Evolutionary conservation across 257 asterid genomes (phyloP).

Genomic region (Parsonsia alboflavescens): DNA sequence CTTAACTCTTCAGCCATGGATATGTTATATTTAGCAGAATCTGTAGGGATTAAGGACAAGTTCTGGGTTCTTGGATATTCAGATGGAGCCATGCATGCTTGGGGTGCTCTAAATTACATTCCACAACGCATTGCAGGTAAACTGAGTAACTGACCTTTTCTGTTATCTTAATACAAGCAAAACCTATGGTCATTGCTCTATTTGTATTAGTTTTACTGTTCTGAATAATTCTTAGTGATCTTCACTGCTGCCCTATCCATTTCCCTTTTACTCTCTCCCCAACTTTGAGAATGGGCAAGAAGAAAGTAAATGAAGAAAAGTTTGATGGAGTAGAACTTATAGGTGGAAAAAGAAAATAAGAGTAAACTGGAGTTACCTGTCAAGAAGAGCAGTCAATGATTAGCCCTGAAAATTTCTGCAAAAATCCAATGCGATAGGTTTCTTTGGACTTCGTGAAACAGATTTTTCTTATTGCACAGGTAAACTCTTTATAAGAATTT

Average conservation of each 20-base stretch:
- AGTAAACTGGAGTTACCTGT: no score
- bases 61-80: slow-evolving; percentile 86
- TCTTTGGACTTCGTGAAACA: background rate
- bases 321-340: no score
- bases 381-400: background rate
- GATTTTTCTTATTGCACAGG: background rate
- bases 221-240: background rate
- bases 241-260: background rate
- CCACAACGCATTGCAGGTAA: slow-evolving; percentile 69
- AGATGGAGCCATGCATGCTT: slow-evolving; percentile 71
- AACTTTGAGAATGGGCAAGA: background rate
- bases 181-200: background rate
- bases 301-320: background rate
- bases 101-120: slow-evolving; percentile 82
- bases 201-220: background rate
- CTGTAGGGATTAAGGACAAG: slow-evolving; percentile 50
- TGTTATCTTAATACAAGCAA: background rate
- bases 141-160: background rate
- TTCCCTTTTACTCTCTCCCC: background rate
- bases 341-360: background rate
- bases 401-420: background rate
- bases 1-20: slow-evolving; percentile 80
- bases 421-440: background rate
- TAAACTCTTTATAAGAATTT: background rate
- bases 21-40: slow-evolving; percentile 57